phyloP scores from a whole-genome alignment of 345 rosid species.

The Firmiana major region DNA sequence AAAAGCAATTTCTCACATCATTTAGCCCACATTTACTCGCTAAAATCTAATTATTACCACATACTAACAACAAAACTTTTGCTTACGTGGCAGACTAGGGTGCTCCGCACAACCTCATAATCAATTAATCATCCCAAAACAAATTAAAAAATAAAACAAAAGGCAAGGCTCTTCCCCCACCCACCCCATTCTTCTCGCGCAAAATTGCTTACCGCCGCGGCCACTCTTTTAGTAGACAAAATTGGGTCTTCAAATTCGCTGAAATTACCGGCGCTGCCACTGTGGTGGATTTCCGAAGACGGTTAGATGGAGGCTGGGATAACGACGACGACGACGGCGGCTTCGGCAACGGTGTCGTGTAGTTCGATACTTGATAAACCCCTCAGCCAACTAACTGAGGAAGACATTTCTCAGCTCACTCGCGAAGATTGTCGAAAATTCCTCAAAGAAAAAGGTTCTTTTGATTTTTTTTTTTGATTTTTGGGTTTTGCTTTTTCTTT shows the following conservation, averaged over 20 bases:
- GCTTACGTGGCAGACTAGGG: conserved; percentile 90
- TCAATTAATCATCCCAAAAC: conserved; percentile 22
- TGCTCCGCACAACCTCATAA: conserved; percentile 33
- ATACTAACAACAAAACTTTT: conserved; percentile 18
- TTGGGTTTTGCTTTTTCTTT: too few species aligned
- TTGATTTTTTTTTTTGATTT: neutral
- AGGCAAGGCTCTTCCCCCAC: neutral
- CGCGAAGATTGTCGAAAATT: conserved; percentile 94
- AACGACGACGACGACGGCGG: conserved; percentile 7
- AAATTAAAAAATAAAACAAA: neutral
- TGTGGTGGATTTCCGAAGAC: conserved; percentile 23
- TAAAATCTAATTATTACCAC: conserved; percentile 31
- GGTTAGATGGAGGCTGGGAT: conserved; percentile 43
- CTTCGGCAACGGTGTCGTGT: conserved; percentile 20
- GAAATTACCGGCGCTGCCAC: conserved; percentile 36
- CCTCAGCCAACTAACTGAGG: conserved; percentile 72
- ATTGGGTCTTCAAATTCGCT: conserved; percentile 18
- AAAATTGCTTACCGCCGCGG: conserved; percentile 13
- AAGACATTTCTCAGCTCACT: conserved; percentile 95
- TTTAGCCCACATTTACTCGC: conserved; percentile 7
- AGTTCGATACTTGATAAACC: conserved; percentile 79
- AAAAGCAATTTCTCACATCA: conserved; percentile 6
- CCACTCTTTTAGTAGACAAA: conserved; percentile 3
- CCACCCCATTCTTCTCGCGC: conserved; percentile 1
- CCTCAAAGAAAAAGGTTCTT: conserved; percentile 79